Percentiles rank a stretch among this genome's conserved stretches.
Conservation (phyloP, 257 asterid species). For the Cinchona pubescens region DNA sequence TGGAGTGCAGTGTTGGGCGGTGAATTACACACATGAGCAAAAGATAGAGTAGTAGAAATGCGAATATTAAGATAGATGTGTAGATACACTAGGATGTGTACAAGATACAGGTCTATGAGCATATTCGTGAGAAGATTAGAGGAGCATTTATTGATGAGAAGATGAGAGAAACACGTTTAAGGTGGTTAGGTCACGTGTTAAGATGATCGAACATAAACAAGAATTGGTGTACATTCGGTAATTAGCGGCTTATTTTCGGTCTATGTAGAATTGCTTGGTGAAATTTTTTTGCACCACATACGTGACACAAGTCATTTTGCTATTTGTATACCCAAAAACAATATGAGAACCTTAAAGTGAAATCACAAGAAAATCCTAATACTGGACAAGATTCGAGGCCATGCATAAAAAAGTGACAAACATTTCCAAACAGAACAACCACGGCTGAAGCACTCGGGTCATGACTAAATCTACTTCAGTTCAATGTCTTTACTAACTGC, state of each 20-base stretch:
- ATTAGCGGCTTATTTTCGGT: slow-evolving; percentile 63
- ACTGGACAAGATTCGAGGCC: slow-evolving; percentile 82
- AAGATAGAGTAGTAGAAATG: too few relatives aligned
- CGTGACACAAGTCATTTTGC: slow-evolving; percentile 22
- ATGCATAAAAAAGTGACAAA: slow-evolving; percentile 93
- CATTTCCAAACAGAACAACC: slow-evolving; percentile 86
- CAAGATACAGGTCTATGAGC: too few relatives aligned
- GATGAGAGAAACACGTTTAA: too few relatives aligned
- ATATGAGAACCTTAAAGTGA: neutral
- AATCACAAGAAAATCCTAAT: neutral
- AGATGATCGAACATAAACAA: neutral
- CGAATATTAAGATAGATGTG: too few relatives aligned
- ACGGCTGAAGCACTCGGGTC: slow-evolving; percentile 72
- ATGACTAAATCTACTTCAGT: slow-evolving; percentile 65
- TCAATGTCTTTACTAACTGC: slow-evolving; percentile 71
- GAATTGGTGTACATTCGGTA: slow-evolving; percentile 45
- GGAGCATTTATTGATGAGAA: too few relatives aligned
- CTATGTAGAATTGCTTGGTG: slow-evolving; percentile 55
- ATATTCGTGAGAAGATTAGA: too few relatives aligned
- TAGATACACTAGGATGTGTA: too few relatives aligned
- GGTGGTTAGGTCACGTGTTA: too few relatives aligned
- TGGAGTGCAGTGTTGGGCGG: too few relatives aligned
- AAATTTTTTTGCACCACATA: slow-evolving; percentile 79
- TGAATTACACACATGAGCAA: too few relatives aligned
- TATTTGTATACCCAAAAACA: slow-evolving; percentile 1